phyloP scores from a whole-genome alignment of 805 yeast genomes.

The Teunomyces cretensis region DNA sequence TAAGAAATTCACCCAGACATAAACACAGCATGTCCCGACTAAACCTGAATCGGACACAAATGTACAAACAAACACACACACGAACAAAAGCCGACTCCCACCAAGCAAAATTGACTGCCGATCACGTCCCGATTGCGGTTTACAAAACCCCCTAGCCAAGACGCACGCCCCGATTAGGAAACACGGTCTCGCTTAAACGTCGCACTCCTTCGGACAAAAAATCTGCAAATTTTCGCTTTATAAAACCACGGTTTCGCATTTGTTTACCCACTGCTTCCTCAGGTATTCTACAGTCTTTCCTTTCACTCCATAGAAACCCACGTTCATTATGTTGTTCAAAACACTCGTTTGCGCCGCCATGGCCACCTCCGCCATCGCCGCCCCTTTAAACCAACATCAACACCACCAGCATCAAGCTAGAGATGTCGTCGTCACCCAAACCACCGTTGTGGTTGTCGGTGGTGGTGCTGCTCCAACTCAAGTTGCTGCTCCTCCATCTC shows the following conservation, averaged over 20 bases:
- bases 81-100: no score
- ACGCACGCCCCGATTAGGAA: slow-evolving; percentile 1
- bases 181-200: slow-evolving; percentile 5
- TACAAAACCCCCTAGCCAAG: no score
- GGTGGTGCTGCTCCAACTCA: slow-evolving; percentile 35
- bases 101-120: no score
- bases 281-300: slow-evolving; percentile 33
- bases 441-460: slow-evolving; percentile 50
- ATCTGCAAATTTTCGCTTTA: slow-evolving; percentile 1
- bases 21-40: no score
- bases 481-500: slow-evolving; percentile 15
- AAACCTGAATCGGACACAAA: no score
- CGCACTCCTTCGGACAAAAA: slow-evolving; percentile 5
- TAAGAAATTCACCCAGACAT: no score
- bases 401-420: slow-evolving; percentile 62
- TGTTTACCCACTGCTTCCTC: slow-evolving; percentile 5
- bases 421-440: slow-evolving; percentile 50
- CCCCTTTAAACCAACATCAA: slow-evolving; percentile 47
- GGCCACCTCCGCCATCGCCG: slow-evolving; percentile 51
- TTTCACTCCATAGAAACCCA: slow-evolving; percentile 24
- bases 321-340: slow-evolving; percentile 15
- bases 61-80: no score
- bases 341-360: slow-evolving; percentile 48
- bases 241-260: slow-evolving; percentile 1
- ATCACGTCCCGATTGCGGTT: no score